A percentile compares a stretch with the other conserved stretches of the same genome.
These are phyloP conservation scores for Phlebiopsis gigantea DNA, from an alignment of 768 basidiomycete species.

Conservation along the genomic window DNA sequence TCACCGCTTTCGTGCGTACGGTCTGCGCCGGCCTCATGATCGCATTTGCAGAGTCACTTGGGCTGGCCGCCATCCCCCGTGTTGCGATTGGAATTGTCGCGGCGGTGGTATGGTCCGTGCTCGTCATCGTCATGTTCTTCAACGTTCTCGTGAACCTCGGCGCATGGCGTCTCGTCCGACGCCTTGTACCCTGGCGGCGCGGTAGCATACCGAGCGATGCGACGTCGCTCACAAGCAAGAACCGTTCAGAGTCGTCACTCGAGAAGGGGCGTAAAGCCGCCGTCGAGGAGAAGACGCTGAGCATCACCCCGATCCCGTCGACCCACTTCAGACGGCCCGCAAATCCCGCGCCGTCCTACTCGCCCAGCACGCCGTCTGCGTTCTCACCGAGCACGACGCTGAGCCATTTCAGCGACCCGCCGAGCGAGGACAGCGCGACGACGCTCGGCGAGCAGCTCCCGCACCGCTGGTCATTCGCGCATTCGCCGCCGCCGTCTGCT, in stretches of 20 bases:
- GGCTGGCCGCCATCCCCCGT: constrained; percentile 70
- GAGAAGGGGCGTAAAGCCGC: constrained; percentile 7
- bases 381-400: constrained; percentile 16
- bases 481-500: constrained; percentile 24
- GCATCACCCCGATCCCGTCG: constrained; percentile 16
- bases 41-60: constrained; percentile 64
- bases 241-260: constrained; percentile 15
- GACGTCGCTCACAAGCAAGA: constrained; percentile 15
- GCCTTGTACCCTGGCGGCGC: constrained; percentile 14
- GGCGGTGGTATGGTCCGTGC: constrained; percentile 65
- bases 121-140: constrained; percentile 63
- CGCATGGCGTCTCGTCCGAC: constrained; percentile 17
- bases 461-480: constrained; percentile 26
- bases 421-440: constrained; percentile 9
- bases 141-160: constrained; percentile 37
- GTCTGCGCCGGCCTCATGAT: constrained; percentile 68
- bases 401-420: constrained; percentile 11
- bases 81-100: constrained; percentile 76
- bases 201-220: constrained; percentile 10
- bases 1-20: constrained; percentile 63
- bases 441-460: constrained; percentile 25
- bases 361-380: constrained; percentile 12
- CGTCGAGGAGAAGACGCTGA: constrained; percentile 14
- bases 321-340: constrained; percentile 17
- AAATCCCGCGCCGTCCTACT: constrained; percentile 23